Evolutionary conservation across 768 basidiomycete genomes (phyloP), one percentile per base, ranked within the genome.

Genomic region (Russula foetens): DNA sequence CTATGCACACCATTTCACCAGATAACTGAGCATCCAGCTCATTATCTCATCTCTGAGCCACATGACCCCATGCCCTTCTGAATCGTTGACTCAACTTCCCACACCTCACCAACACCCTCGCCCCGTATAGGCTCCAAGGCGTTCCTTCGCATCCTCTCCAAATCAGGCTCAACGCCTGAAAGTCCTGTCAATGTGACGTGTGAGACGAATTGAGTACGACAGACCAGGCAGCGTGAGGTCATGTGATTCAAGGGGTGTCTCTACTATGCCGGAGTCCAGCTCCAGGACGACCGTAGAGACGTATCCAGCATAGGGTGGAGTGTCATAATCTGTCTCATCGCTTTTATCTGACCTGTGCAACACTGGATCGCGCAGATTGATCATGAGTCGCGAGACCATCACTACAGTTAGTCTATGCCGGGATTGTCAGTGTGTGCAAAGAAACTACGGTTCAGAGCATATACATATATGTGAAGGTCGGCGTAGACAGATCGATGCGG

Each of bases 351-450:
- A 14, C 8, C 19, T 19, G 19, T 15, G 26, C 23, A 63, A 28
- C 5, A 17, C 39, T 45, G 62, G 62, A 28, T 63, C 62, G 47
- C 53, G 59, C 39, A 63, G 26, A 15, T 56, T 61, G 41, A 63
- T 44, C 63, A 63, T 63, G 24, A 63, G 53, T 9, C 63, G 59
- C 7, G 63, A 48, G 33, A 63, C 15, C 63, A 63, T 50, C 31
- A 63, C 38, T 26, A 63, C 54, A 1, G 49, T 56, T n/a, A 63
- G 11, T 35, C 63, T 63, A 44, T 48, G 14, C 3, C 29, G 7
- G 1, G 21, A 21, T 26, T 17, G n/a, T 54, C 24, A 60, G 43
- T n/a, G 24, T 43, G 29, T 31, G n/a, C 29, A 8, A 17, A 38
- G 26, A 17, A 21, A 4, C 12, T n/a, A 15, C 9, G 35, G 44